Percentiles rank a stretch among this genome's conserved stretches.
Evolutionary conservation across 139 green algal species (phyloP).

Genomic region (Chlorella vulgaris): DNA sequence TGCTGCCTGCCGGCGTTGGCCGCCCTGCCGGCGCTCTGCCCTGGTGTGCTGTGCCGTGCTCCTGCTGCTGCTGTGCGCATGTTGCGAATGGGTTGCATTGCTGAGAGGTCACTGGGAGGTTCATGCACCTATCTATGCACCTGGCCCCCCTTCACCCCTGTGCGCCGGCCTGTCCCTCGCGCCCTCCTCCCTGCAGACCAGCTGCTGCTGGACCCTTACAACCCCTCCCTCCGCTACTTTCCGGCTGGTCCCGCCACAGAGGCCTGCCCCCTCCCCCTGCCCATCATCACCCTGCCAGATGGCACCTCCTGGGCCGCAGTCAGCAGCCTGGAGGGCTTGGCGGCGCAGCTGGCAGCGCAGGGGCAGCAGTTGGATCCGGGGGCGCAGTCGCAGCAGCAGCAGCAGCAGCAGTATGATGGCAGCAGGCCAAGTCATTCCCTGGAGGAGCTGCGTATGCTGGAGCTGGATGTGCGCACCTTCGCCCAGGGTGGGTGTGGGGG

Average conservation of each 20-base stretch:
- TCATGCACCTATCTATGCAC: neutral
- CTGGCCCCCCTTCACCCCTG: neutral
- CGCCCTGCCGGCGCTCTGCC: too few relatives aligned
- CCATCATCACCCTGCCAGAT: constrained; percentile 20
- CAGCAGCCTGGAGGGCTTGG: constrained; percentile 58
- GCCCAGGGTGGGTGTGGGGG: constrained; percentile 13
- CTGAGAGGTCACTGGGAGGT: neutral
- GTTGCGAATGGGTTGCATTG: neutral
- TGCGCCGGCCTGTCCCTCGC: neutral
- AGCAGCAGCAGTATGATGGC: neutral
- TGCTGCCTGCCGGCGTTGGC: neutral
- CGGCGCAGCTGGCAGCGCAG: constrained; percentile 29
- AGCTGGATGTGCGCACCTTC: constrained; percentile 70
- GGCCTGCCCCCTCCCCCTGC: constrained; percentile 38
- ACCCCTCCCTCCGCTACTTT: constrained; percentile 47
- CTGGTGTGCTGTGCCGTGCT: neutral
- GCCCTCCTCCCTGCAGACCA: constrained; percentile 36
- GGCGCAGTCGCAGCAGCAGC: neutral
- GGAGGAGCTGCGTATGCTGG: constrained; percentile 58
- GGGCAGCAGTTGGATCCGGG: neutral
- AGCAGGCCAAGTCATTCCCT: constrained; percentile 25
- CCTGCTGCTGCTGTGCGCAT: neutral
- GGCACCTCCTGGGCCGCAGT: constrained; percentile 40
- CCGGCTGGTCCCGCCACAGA: constrained; percentile 49
- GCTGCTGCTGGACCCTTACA: constrained; percentile 68